Evolutionary conservation across 192 early-diverging fungal species (phyloP).

Genomic region (Coemansia reversa): DNA sequence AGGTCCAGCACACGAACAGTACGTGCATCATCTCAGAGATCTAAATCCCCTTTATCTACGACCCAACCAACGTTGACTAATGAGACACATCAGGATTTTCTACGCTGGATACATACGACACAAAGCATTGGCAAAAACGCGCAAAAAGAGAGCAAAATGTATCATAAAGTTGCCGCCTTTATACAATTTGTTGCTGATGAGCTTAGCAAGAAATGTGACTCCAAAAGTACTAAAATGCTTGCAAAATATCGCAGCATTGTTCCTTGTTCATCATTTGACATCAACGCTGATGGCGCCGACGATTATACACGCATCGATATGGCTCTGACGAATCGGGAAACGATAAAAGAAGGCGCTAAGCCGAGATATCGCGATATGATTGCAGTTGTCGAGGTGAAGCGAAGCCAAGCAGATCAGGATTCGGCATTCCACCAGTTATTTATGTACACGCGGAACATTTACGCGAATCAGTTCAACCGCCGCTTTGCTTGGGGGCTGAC

Average conservation of each 20-base stretch:
- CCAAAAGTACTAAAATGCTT: not conserved
- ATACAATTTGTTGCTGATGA: conserved; percentile 6
- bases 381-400: conserved; percentile 5
- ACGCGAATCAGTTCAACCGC: conserved; percentile 10
- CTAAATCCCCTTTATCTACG: too few relatives aligned
- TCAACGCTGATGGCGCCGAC: not conserved
- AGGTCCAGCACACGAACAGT: too few relatives aligned
- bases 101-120: too few relatives aligned
- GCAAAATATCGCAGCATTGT: not conserved
- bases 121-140: not conserved
- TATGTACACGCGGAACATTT: conserved; percentile 11
- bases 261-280: not conserved
- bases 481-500: conserved; percentile 29
- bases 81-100: too few relatives aligned
- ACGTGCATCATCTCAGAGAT: too few relatives aligned
- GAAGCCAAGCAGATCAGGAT: too few relatives aligned
- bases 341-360: not conserved
- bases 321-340: not conserved
- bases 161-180: not conserved
- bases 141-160: conserved; percentile 6
- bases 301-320: conserved; percentile 12
- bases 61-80: too few relatives aligned
- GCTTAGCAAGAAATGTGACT: not conserved
- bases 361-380: not conserved
- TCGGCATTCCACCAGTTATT: conserved; percentile 11